Evolutionary conservation across 2,329 filamentous ascomycete genomes (phyloP).

Genomic region (Penicillium sp.): DNA sequence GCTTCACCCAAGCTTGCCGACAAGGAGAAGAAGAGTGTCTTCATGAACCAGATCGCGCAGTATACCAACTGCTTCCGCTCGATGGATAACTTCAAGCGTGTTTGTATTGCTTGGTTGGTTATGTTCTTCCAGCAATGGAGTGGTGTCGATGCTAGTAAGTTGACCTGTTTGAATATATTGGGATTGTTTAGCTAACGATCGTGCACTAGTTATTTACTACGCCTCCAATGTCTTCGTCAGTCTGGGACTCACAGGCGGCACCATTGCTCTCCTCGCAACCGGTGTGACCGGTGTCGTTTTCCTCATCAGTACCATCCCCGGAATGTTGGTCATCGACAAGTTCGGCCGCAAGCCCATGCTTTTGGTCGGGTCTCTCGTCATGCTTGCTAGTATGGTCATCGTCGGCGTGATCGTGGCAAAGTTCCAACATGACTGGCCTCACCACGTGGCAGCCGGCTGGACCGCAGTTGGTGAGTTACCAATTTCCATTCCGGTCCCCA

Average conservation of each 20-base stretch:
- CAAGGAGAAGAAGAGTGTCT: conserved; percentile 40
- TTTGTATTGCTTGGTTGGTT: conserved; percentile 44
- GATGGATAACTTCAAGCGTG: conserved; percentile 51
- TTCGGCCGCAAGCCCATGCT: conserved; percentile 32
- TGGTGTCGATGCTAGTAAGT: conserved; percentile 41
- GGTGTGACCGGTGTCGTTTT: conserved; percentile 36
- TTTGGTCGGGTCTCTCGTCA: conserved; percentile 22
- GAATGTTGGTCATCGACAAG: conserved; percentile 31
- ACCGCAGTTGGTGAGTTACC: conserved; percentile 23
- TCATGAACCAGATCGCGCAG: conserved; percentile 49
- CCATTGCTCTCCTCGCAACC: conserved; percentile 33
- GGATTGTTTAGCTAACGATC: conserved; percentile 22
- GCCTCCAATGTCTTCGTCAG: conserved; percentile 37
- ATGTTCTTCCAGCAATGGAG: conserved; percentile 52
- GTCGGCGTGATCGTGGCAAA: conserved; percentile 28
- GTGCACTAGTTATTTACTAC: conserved; percentile 41
- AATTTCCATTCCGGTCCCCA: neutral
- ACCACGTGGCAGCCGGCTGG: conserved; percentile 27
- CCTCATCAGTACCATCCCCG: conserved; percentile 31
- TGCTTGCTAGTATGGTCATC: conserved; percentile 27
- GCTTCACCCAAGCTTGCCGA: conserved; percentile 44
- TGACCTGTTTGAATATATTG: neutral
- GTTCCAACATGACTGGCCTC: conserved; percentile 28
- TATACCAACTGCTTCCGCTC: conserved; percentile 50
- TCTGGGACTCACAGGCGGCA: conserved; percentile 35